phyloP scores from a whole-genome alignment of 345 rosid species.

The Aquilaria sinensis region DNA sequence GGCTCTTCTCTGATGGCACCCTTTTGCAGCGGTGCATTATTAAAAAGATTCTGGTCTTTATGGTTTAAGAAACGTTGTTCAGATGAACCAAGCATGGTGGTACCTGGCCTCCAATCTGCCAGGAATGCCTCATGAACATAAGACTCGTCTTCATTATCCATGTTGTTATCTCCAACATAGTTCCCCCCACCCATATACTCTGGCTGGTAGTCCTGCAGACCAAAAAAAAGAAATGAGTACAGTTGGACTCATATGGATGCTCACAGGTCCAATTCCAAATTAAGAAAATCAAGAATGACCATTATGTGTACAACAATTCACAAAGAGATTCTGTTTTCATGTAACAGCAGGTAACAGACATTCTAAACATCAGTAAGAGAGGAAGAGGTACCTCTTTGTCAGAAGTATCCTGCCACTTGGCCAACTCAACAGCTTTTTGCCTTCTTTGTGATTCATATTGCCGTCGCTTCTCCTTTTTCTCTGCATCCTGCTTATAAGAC shows the following conservation, averaged over 20 bases:
- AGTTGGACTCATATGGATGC: background rate
- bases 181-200: constrained; percentile 37
- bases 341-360: background rate
- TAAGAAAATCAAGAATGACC: background rate
- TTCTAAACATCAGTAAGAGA: background rate
- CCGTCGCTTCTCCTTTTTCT: constrained; percentile 73
- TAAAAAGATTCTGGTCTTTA: constrained; percentile 25
- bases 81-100: constrained; percentile 24
- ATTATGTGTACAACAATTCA: too few relatives aligned
- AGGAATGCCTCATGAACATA: constrained; percentile 86
- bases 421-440: constrained; percentile 36
- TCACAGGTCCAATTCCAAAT: background rate
- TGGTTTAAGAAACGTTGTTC: constrained; percentile 21
- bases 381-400: constrained; percentile 48
- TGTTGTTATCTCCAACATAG: constrained; percentile 48
- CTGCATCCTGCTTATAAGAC: constrained; percentile 74
- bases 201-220: constrained; percentile 48
- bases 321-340: background rate
- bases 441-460: constrained; percentile 57
- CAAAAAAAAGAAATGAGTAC: constrained; percentile 2
- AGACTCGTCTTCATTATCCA: constrained; percentile 51
- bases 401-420: constrained; percentile 38
- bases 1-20: constrained; percentile 28
- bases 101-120: constrained; percentile 74
- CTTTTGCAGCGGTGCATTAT: constrained; percentile 15